Evolutionary conservation across 495 filamentous ascomycete genomes (phyloP).

Genomic region (Niebla homalea): DNA sequence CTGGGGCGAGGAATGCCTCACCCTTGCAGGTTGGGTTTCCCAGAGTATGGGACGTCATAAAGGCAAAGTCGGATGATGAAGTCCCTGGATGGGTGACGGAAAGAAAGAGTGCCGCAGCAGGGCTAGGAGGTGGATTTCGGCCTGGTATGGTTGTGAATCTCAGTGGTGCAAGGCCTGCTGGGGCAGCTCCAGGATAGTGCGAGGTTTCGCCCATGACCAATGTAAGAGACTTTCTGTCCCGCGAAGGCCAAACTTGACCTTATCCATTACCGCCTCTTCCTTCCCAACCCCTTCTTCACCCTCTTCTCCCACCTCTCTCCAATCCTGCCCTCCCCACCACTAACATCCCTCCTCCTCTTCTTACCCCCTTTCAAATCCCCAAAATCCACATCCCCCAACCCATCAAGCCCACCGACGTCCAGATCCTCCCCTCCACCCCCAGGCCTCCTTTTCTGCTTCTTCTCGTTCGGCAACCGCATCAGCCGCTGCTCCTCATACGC

Average conservation of each 20-base stretch:
- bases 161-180: conserved; percentile 38
- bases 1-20: conserved; percentile 55
- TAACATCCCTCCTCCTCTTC: conserved; percentile 51
- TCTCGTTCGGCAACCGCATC: conserved; percentile 63
- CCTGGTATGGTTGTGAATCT: conserved; percentile 40
- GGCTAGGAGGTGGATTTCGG: conserved; percentile 18
- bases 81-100: conserved; percentile 46
- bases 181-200: conserved; percentile 15
- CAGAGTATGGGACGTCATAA: conserved; percentile 45
- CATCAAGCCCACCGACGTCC: conserved; percentile 45
- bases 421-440: conserved; percentile 31
- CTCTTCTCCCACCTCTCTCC: conserved; percentile 59
- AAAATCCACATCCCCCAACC: conserved; percentile 53
- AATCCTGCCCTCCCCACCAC: conserved; percentile 50
- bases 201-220: background rate
- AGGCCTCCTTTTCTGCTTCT: conserved; percentile 57
- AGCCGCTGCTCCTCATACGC: conserved; percentile 84
- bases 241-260: too few relatives aligned
- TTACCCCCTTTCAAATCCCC: conserved; percentile 61
- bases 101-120: conserved; percentile 10
- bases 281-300: conserved; percentile 11
- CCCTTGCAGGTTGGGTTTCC: conserved; percentile 52
- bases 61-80: conserved; percentile 27
- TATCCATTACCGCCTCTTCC: conserved; percentile 1
- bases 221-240: background rate